Percentiles rank a stretch among this genome's conserved stretches.
phyloP scores from a whole-genome alignment of 2,329 filamentous ascomycete genomes.

The Ramichloridium luteum region DNA sequence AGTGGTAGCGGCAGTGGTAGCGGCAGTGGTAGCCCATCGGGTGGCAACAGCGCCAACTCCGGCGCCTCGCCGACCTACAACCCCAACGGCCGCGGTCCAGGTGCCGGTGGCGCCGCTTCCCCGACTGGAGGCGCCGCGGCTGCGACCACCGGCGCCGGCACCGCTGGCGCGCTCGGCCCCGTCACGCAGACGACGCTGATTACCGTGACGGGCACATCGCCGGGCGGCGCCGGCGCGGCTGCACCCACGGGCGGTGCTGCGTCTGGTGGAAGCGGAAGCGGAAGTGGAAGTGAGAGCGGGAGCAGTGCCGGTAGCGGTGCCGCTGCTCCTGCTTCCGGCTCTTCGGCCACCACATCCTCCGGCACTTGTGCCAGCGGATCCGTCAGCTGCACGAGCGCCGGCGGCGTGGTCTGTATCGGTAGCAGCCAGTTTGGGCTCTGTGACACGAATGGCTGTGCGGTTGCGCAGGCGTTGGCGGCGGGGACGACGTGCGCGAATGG shows the following conservation, averaged over 20 bases:
- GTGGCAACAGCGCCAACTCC: slow-evolving; percentile 3
- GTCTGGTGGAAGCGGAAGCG: slow-evolving; percentile 4
- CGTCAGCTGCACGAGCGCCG: slow-evolving; percentile 18
- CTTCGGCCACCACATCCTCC: slow-evolving; percentile 7
- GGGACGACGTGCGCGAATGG: slow-evolving; percentile 30
- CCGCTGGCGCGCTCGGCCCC: slow-evolving; percentile 2
- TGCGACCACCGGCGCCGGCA: slow-evolving; percentile 2
- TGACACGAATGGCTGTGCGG: slow-evolving; percentile 28
- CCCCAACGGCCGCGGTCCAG: slow-evolving; percentile 2
- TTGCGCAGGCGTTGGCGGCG: slow-evolving; percentile 27
- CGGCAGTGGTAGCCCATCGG: slow-evolving; percentile 2
- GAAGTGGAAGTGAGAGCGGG: no score
- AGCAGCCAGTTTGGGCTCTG: slow-evolving; percentile 30
- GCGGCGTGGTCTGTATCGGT: slow-evolving; percentile 31
- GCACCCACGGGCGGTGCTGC: slow-evolving; percentile 2
- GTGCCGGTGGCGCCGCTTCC: slow-evolving; percentile 1
- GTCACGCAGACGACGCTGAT: slow-evolving; percentile 2
- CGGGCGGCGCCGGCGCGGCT: slow-evolving; percentile 2
- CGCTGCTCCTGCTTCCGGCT: slow-evolving; percentile 7
- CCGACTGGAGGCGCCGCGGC: slow-evolving; percentile 3
- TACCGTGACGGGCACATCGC: slow-evolving; percentile 3
- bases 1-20: slow-evolving; percentile 7
- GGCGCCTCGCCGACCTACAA: slow-evolving; percentile 1
- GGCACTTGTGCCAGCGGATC: slow-evolving; percentile 8
- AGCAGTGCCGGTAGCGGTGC: slow-evolving; percentile 7